Evolutionary conservation across 768 basidiomycete genomes (phyloP), one percentile per base, ranked within the genome.

Genomic region (Podaxis sp.): DNA sequence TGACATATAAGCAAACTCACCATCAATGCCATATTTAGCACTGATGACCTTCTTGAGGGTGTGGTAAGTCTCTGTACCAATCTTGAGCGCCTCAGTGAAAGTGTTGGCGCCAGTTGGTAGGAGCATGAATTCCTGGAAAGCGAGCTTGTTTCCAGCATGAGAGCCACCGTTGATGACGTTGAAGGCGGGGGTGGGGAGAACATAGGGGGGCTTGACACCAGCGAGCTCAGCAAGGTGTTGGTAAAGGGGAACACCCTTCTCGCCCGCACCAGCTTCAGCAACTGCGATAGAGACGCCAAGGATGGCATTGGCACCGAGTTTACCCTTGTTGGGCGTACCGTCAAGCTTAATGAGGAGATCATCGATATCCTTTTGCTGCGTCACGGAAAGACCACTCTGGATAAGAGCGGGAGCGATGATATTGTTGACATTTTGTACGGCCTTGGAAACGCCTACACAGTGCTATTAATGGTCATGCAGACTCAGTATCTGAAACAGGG

Each of bases 81-180:
- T 95, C 82, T 98, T 96, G 89, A 99, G 89, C 63, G 97, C 95
- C 83, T 99, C 96, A 36, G 92, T 88, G 85, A 99, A 99, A 64
- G 84, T 84, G 17, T 82, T 70, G 57, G 97, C 97, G 57, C 96
- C 96, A 65, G 95, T 96, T 65, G 97, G 96, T 66, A 98, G 85
- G 69, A 99, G 85, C 97, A 99, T 99, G 84, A 99, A 99, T 79
- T 99, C 97, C 80, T 99, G 97, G 93, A 99, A 99, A 42, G 97
- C 97, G 66, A 99, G 92, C 79, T 96, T 96, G 86, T 99, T 99
- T 56, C 97, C 97, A 63, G 97, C 97, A 75, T 99, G 97, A 66
- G 96, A 98, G 67, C 97, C 97, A 77, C 97, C 97, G 80, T 99
- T 99, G 84, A 99, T 99, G 71, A 99, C 97, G 76, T 99, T 99